A percentile compares a stretch with the other conserved stretches of the same genome.
These are phyloP conservation scores for Corymbia calophylla DNA, from an alignment of 441 rosid species.

Conservation along the genomic window DNA sequence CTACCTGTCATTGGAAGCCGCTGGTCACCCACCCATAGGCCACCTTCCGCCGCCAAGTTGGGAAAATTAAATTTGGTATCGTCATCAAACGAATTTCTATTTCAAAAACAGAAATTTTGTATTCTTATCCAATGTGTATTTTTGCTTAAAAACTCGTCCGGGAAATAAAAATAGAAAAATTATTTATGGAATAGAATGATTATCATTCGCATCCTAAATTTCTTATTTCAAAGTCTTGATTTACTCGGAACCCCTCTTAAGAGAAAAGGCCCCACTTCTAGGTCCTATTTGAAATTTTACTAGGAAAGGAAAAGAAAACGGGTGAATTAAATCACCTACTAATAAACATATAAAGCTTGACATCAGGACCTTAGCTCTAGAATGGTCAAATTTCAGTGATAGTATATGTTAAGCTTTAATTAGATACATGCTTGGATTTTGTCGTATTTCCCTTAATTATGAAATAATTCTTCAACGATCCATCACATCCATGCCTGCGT, in stretches of 20 bases:
- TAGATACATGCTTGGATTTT: not conserved
- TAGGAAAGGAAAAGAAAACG: not conserved
- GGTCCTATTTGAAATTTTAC: not conserved
- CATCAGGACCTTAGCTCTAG: not conserved
- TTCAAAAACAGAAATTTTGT: too few relatives aligned
- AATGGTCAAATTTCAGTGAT: not conserved
- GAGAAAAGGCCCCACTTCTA: not conserved
- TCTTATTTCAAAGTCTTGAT: too few relatives aligned
- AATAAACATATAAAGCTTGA: not conserved
- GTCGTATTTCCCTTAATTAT: not conserved
- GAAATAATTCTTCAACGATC: not conserved
- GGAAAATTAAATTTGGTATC: too few relatives aligned
- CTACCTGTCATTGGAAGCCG: too few relatives aligned
- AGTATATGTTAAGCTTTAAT: not conserved
- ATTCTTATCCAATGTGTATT: too few relatives aligned
- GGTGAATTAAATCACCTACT: not conserved
- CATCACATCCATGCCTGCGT: not conserved
- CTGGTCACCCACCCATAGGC: too few relatives aligned
- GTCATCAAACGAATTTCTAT: too few relatives aligned
- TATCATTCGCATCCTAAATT: too few relatives aligned
- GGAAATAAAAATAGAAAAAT: too few relatives aligned
- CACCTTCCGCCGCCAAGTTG: too few relatives aligned
- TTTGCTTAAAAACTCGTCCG: too few relatives aligned
- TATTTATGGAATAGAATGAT: too few relatives aligned
- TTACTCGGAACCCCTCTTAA: fast-evolving